Evolutionary conservation across 805 yeast species (phyloP), one percentile per base, ranked within the genome.

Genomic region (Grigorovia humatica): DNA sequence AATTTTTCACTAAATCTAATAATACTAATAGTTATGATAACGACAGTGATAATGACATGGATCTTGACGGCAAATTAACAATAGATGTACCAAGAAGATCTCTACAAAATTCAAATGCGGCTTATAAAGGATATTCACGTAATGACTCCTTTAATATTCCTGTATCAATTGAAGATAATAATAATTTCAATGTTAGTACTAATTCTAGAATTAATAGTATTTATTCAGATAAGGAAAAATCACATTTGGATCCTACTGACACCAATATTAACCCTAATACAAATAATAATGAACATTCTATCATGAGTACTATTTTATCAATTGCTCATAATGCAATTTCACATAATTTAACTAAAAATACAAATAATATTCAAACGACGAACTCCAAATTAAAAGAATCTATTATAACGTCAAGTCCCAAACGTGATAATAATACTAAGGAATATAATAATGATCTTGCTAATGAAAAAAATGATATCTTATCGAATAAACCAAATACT

Each of bases 311-410:
- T 1, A 59, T 78, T 19, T 53, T 77, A 44, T 67, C 72, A 17
- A 76, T 75, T 12, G 80, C 80, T 5, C 79, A 74, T 53, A 73
- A 67, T 50, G 79, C 78, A 1, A 75, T 76, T 2, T 62, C 60
- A 9, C 67, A 58, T 47, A 46, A 23, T 40, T 20, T 20, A 12
- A 44, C 32, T 23, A 38, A 47, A 29, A 20, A 32, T n/a, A 8
- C 27, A 27, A 38, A 38, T 38, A 38, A 38, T 38, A 38, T 38
- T 38, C 42, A 38, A 38, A 38, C 15, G 11, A 13, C 2, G 2
- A 32, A 32, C 15, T 13, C 11, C 11, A 32, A 32, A 32, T 32
- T 32, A 32, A 32, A 32, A 8, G 38, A 38, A 9, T 38, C 42
- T 15, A 15, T 38, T 12, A 38, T 38, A 38, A 15, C 13, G 17